A percentile compares a stretch with the other conserved stretches of the same genome.
phyloP scores from a whole-genome alignment of 768 basidiomycete species.

The Rhizopogon roseolus region DNA sequence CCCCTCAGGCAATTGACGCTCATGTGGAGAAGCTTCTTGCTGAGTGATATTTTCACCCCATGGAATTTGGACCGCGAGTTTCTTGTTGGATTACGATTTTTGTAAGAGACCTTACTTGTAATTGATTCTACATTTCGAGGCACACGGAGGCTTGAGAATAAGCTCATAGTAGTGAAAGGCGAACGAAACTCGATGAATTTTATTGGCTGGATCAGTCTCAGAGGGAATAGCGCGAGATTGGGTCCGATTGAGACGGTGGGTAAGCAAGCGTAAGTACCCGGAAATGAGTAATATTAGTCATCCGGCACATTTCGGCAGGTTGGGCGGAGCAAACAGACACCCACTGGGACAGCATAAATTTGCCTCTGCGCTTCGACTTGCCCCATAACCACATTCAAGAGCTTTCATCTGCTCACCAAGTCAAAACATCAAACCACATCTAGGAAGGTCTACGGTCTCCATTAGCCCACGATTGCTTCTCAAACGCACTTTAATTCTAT shows the following conservation, averaged over 20 bases:
- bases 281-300: background rate
- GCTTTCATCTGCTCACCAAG: background rate
- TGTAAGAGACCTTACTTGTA: too few relatives aligned
- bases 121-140: too few relatives aligned
- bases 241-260: too few relatives aligned
- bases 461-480: constrained; percentile 23
- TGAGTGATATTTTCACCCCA: constrained; percentile 9
- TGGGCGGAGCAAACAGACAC: constrained; percentile 21
- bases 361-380: constrained; percentile 1
- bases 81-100: background rate
- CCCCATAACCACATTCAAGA: constrained; percentile 1
- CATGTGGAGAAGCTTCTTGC: constrained; percentile 59
- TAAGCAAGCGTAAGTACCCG: too few relatives aligned
- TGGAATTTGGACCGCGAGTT: background rate
- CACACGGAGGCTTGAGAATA: too few relatives aligned
- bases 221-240: too few relatives aligned
- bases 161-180: background rate
- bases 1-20: constrained; percentile 57
- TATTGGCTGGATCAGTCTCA: too few relatives aligned
- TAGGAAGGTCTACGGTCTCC: background rate
- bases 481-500: constrained; percentile 11
- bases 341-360: constrained; percentile 17
- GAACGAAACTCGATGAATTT: too few relatives aligned
- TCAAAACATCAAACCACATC: background rate
- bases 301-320: constrained; percentile 12